phyloP scores from a whole-genome alignment of 495 filamentous ascomycete species.

The Cercophora samala region DNA sequence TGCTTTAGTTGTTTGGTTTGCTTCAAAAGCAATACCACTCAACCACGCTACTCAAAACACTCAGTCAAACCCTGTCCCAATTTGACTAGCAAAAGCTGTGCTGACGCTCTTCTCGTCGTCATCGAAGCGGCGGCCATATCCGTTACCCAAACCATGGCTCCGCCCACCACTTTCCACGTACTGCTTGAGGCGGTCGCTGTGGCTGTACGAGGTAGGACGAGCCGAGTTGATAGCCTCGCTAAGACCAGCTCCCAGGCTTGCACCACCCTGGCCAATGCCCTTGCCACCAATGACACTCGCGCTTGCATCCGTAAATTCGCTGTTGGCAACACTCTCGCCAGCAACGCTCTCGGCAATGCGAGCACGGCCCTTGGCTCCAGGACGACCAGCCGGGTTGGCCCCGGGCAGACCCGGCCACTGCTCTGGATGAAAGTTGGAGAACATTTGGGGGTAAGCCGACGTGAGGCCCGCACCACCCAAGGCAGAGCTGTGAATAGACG shows the following conservation, averaged over 20 bases:
- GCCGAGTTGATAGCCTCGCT: slow-evolving; percentile 56
- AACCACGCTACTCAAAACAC: slow-evolving; percentile 19
- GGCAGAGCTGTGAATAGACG: slow-evolving; percentile 89
- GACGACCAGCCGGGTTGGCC: slow-evolving; percentile 55
- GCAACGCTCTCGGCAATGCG: slow-evolving; percentile 72
- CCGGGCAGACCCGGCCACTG: slow-evolving; percentile 81
- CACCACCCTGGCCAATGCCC: slow-evolving; percentile 68
- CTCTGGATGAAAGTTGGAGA: slow-evolving; percentile 82
- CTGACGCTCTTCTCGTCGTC: slow-evolving; percentile 95
- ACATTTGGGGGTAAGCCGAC: slow-evolving; percentile 90
- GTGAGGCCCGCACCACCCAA: slow-evolving; percentile 74
- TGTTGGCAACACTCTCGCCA: slow-evolving; percentile 85
- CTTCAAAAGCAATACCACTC: slow-evolving; percentile 21
- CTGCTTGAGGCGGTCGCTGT: slow-evolving; percentile 69
- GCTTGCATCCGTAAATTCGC: slow-evolving; percentile 78
- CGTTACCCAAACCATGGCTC: slow-evolving; percentile 56
- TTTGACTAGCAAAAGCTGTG: slow-evolving; percentile 92
- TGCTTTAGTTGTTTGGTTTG: slow-evolving; percentile 19
- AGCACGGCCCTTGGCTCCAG: slow-evolving; percentile 53
- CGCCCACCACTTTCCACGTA: slow-evolving; percentile 75
- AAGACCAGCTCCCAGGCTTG: slow-evolving; percentile 76
- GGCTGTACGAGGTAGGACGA: slow-evolving; percentile 46
- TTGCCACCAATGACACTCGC: slow-evolving; percentile 68
- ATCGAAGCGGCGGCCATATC: slow-evolving; percentile 78
- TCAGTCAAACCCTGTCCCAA: slow-evolving; percentile 87